These are phyloP conservation scores for Fusarium clavum DNA, from an alignment of 2,329 filamentous ascomycete genomes.

Conservation along the genomic window DNA sequence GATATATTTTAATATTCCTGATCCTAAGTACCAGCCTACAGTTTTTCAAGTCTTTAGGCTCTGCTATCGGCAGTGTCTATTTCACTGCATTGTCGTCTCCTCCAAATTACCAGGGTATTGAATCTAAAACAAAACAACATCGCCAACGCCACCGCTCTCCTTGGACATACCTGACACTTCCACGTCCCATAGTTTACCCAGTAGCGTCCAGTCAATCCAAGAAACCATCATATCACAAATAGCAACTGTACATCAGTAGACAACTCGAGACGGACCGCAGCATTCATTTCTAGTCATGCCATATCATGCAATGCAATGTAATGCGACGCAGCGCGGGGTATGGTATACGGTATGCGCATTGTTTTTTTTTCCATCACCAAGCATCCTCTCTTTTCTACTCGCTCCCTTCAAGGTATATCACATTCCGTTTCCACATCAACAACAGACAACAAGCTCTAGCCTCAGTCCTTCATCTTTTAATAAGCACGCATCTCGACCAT, in stretches of 20 bases:
- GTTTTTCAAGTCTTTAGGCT: background rate
- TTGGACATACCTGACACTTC: constrained; percentile 28
- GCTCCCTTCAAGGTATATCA: constrained; percentile 25
- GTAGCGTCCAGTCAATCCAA: constrained; percentile 1
- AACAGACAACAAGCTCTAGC: constrained; percentile 9
- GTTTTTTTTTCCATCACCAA: constrained; percentile 6
- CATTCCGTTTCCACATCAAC: constrained; percentile 40
- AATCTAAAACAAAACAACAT: constrained; percentile 39
- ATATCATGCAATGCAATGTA: constrained; percentile 2
- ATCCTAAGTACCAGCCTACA: background rate
- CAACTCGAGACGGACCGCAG: background rate
- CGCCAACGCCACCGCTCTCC: constrained; percentile 27
- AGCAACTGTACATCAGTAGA: background rate
- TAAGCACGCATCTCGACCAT: constrained; percentile 8
- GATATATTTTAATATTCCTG: background rate
- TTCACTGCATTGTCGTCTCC: background rate
- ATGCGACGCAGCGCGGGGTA: constrained; percentile 15
- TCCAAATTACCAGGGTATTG: constrained; percentile 4
- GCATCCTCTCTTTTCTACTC: background rate
- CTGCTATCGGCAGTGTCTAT: background rate
- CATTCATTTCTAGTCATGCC: background rate
- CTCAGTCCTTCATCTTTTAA: constrained; percentile 12
- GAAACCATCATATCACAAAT: constrained; percentile 14
- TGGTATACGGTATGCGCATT: constrained; percentile 7
- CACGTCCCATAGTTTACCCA: constrained; percentile 1